Evolutionary conservation across 2,329 filamentous ascomycete genomes (phyloP).

Genomic region (Phoma herbarum): DNA sequence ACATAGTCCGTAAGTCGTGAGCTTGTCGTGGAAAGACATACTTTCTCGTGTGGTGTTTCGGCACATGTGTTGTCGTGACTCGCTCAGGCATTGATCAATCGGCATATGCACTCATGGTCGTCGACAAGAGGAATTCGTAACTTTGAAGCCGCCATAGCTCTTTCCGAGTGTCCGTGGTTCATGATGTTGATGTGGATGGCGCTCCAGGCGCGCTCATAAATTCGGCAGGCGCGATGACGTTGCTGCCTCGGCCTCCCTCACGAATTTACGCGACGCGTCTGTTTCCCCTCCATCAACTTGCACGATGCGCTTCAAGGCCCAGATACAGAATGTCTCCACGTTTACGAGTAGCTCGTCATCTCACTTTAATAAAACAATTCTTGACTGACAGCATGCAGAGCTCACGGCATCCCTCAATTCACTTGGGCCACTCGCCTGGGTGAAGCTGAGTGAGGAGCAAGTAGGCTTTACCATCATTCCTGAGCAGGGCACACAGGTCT

Average conservation of each 20-base stretch:
- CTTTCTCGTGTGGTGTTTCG: too few species aligned
- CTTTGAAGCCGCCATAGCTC: background rate
- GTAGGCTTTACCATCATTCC: slow-evolving; percentile 96
- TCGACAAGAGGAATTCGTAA: too few species aligned
- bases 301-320: slow-evolving; percentile 63
- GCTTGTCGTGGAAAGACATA: too few species aligned
- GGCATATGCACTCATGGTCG: background rate
- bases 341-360: slow-evolving; percentile 59
- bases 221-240: slow-evolving; percentile 11
- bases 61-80: too few species aligned
- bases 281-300: slow-evolving; percentile 5
- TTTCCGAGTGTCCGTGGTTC: background rate
- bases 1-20: too few species aligned
- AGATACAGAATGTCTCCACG: slow-evolving; percentile 60
- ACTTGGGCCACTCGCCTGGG: slow-evolving; percentile 85
- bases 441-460: slow-evolving; percentile 85
- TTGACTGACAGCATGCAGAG: slow-evolving; percentile 54
- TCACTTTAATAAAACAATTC: accelerated
- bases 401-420: slow-evolving; percentile 70
- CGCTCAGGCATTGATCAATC: too few species aligned
- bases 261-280: slow-evolving; percentile 24
- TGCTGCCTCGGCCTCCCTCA: slow-evolving; percentile 16
- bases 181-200: background rate
- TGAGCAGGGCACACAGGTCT: slow-evolving; percentile 93
- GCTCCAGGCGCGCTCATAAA: background rate